Base-by-base conservation (phyloP, 108 stramenopile genomes). In the Nannochloropsis gaditana region DNA sequence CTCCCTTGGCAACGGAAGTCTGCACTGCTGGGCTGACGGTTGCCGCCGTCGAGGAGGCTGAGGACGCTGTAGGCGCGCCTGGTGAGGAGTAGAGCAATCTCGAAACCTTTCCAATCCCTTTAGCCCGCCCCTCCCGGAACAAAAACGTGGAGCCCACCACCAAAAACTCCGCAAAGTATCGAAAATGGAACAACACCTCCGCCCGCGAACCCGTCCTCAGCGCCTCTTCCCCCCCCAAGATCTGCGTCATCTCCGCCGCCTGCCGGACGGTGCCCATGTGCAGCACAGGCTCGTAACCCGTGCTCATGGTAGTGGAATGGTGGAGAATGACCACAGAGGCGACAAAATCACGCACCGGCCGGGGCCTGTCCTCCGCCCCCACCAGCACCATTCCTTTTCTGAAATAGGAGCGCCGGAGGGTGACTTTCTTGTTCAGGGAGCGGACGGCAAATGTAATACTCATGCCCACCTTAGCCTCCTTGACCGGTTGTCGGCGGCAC, bases 261-360 rank as follows among this genome's bases (percentile, higher is more conserved):
- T 93, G 92, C 2, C 91, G 47, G 1, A 92, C 87, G 21, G 90
- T 91, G 9, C 92, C 92, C 45, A 84, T 45, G 89, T 93, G 93
- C 42, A 93, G 90, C 45, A 93, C 90, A 9, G 93, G 93, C 82
- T 92, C 89, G 86, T 93, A 93, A 9, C 93, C 93, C 5, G 42
- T 44, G 31, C 73, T 81, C 42, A 93, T 88, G 9, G 93, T 93
- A 9, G 93, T 93, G 47, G 90, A 88, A 91, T 93, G 93, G 84
- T 93, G 93, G 43, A 93, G 79, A 43, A 93, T 90, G 2, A 92
- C 85, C 59, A 93, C 91, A 43, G 90, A 89, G 19, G 93, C 93
- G 44, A 92, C 89, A 44, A 93, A 93, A 44, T 73, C 87, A 79
- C 91, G 19, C 80, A 81, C 80, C 21, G 59, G 59, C 59, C 59